Evolutionary conservation across 352 stramenopile species (phyloP).

Genomic region (Globisporangium emineosum): DNA sequence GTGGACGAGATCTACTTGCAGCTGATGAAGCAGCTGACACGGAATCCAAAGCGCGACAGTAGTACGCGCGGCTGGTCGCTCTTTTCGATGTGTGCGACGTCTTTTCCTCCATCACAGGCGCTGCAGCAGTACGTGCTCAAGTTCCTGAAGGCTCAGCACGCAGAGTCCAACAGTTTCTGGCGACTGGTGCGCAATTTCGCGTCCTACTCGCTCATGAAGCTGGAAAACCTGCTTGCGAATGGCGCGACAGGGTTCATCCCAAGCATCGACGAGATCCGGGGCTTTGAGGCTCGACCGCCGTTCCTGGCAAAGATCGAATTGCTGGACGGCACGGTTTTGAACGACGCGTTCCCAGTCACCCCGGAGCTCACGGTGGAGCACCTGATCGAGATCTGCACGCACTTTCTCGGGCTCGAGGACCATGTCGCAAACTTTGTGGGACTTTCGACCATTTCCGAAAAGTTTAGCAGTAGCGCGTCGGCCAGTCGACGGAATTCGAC

Average conservation of each 20-base stretch:
- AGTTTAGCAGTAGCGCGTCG: constrained; percentile 13
- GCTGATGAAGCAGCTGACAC: constrained; percentile 92
- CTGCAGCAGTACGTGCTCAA: constrained; percentile 90
- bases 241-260: constrained; percentile 92
- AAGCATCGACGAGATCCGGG: constrained; percentile 90
- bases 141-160: constrained; percentile 86
- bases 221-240: constrained; percentile 88
- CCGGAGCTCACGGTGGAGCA: constrained; percentile 90
- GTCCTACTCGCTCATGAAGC: constrained; percentile 88
- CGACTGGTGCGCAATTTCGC: constrained; percentile 85
- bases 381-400: constrained; percentile 90
- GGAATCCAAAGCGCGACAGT: constrained; percentile 91
- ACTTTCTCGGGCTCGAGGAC: constrained; percentile 90
- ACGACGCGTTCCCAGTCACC: constrained; percentile 90
- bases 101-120: constrained; percentile 85
- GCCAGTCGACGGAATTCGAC: constrained; percentile 27
- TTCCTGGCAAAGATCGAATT: constrained; percentile 93
- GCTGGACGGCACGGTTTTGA: constrained; percentile 89
- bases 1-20: constrained; percentile 94
- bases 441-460: constrained; percentile 55
- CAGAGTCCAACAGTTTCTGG: constrained; percentile 74
- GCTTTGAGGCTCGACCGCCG: constrained; percentile 91
- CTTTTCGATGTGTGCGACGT: constrained; percentile 91
- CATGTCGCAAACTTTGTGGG: constrained; percentile 77
- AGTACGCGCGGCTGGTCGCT: constrained; percentile 91